Conservation (phyloP, 2,329 filamentous ascomycete genomes). For the Fusarium buharicum region DNA sequence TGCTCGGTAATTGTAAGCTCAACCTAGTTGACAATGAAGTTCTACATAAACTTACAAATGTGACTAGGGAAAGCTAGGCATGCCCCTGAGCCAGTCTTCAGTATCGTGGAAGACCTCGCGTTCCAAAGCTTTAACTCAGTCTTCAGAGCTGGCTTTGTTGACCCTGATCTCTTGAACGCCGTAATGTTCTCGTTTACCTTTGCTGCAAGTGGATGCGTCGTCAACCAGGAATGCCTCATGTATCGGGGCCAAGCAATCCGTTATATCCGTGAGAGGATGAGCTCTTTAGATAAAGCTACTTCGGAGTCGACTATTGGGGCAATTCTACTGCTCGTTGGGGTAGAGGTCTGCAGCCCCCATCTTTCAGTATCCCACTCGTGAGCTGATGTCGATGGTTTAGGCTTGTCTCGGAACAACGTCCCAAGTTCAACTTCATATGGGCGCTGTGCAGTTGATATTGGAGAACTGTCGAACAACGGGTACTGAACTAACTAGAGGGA, state of each 20-base stretch:
- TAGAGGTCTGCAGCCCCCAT: constrained; percentile 50
- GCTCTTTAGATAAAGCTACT: constrained; percentile 38
- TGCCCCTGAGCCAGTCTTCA: constrained; percentile 52
- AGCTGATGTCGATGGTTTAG: constrained; percentile 39
- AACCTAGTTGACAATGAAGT: rapidly evolving
- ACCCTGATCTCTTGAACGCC: constrained; percentile 53
- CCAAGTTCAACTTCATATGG: constrained; percentile 57
- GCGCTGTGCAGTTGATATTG: constrained; percentile 52
- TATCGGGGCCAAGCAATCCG: constrained; percentile 51
- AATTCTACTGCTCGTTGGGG: constrained; percentile 55
- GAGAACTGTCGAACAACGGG: constrained; percentile 45
- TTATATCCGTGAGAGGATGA: constrained; percentile 51
- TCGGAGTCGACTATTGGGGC: constrained; percentile 54
- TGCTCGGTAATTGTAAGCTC: constrained; percentile 24
- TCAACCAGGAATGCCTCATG: constrained; percentile 49
- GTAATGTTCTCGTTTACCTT: constrained; percentile 54
- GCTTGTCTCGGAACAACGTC: constrained; percentile 50
- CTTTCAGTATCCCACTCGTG: neutral
- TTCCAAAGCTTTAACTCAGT: constrained; percentile 53
- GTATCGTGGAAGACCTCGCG: constrained; percentile 49
- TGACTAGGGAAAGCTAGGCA: constrained; percentile 39
- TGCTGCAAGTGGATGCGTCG: constrained; percentile 38
- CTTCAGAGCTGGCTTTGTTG: constrained; percentile 48
- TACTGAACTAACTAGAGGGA: constrained; percentile 50
- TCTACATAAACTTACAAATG: neutral